phyloP scores from a whole-genome alignment of 2,329 filamentous ascomycete species.

The Bimuria novae-zelandiae region DNA sequence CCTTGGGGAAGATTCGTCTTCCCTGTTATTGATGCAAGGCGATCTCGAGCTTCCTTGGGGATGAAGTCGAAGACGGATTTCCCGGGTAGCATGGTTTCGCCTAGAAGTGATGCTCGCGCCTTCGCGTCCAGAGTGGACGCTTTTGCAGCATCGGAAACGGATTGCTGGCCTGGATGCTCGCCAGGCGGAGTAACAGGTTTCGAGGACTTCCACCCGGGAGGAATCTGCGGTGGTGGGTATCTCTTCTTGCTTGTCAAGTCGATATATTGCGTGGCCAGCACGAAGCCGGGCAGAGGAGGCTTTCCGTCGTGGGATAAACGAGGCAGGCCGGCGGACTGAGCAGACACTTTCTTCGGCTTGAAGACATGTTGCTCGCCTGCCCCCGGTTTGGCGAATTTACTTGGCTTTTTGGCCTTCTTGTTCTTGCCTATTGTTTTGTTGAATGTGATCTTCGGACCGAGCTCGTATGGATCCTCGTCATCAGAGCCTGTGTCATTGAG shows the following conservation, averaged over 20 bases:
- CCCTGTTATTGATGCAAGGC: constrained; percentile 75
- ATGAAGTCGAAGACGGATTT: constrained; percentile 97
- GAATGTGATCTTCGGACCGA: constrained; percentile 89
- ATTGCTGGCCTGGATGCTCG: constrained; percentile 54
- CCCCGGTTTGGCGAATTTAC: constrained; percentile 64
- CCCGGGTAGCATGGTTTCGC: constrained; percentile 78
- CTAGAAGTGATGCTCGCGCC: constrained; percentile 76
- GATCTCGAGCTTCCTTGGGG: constrained; percentile 74
- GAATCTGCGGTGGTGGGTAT: constrained; percentile 70
- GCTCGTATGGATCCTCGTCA: constrained; percentile 90
- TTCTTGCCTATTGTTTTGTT: constrained; percentile 80
- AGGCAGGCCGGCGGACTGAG: constrained; percentile 50
- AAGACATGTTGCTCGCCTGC: constrained; percentile 73
- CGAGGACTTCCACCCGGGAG: constrained; percentile 73
- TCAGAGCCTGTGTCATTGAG: constrained; percentile 94
- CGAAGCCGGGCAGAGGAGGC: constrained; percentile 78
- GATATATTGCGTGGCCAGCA: constrained; percentile 61
- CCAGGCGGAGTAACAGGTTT: constrained; percentile 30
- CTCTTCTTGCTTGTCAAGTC: constrained; percentile 50
- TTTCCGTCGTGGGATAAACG: constrained; percentile 82
- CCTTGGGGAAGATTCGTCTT: constrained; percentile 77
- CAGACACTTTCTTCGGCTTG: constrained; percentile 67
- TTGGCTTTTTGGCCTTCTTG: constrained; percentile 68
- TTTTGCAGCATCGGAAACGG: constrained; percentile 77
- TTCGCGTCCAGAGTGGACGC: constrained; percentile 75